Percentiles rank a stretch among this genome's conserved stretches.
These are phyloP conservation scores for Colletotrichum tamarilloi DNA, from an alignment of 2,329 filamentous ascomycete genomes.

Conservation along the genomic window DNA sequence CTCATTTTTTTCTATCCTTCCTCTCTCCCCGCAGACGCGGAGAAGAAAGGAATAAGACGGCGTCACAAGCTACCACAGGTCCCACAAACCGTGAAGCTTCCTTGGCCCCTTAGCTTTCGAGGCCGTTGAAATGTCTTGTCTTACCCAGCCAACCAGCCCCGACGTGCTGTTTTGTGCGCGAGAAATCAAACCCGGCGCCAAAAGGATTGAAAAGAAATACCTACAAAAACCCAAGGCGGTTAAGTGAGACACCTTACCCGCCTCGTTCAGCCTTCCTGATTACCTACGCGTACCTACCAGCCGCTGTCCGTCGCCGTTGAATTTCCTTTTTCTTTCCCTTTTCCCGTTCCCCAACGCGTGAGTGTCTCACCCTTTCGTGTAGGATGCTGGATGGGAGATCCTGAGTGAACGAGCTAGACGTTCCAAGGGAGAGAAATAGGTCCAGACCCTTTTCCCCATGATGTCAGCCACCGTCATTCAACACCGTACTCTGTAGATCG, in stretches of 20 bases:
- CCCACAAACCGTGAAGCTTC: too few relatives aligned
- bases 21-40: background rate
- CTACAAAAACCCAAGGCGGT: background rate
- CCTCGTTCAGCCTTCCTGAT: background rate
- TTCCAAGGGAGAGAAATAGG: background rate
- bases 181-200: background rate
- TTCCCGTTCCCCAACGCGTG: background rate
- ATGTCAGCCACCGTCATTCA: conserved; percentile 31
- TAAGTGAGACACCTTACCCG: conserved; percentile 7
- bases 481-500: background rate
- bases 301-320: conserved; percentile 1
- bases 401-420: background rate
- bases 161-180: background rate
- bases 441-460: conserved; percentile 11
- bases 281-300: background rate
- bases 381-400: background rate
- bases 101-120: background rate
- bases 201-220: background rate
- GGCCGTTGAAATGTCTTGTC: conserved; percentile 9
- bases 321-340: background rate
- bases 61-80: background rate
- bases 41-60: background rate
- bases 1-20: background rate
- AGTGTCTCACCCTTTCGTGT: background rate
- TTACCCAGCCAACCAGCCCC: background rate